A percentile compares a stretch with the other conserved stretches of the same genome.
phyloP scores from a whole-genome alignment of 75 land plant genomes.

The Pinus taeda region DNA sequence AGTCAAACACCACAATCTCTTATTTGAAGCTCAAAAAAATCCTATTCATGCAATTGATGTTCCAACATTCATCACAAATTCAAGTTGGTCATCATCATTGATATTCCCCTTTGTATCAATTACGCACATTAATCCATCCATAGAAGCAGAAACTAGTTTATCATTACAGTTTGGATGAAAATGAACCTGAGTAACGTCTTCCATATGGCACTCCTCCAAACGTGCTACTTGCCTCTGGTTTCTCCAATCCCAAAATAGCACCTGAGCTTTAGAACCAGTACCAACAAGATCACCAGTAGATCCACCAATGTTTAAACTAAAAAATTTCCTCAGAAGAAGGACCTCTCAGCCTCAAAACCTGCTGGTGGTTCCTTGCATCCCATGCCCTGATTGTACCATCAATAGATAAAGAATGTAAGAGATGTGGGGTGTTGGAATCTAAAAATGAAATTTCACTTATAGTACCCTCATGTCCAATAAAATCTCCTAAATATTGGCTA shows the following conservation, averaged over 20 bases:
- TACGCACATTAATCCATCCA: slow-evolving; percentile 86
- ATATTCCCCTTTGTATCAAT: slow-evolving; percentile 70
- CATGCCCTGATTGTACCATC: too few species aligned
- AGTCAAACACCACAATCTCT: too few species aligned
- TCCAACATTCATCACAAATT: too few species aligned
- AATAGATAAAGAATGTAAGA: too few species aligned
- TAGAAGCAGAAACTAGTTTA: slow-evolving; percentile 83
- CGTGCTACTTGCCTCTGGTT: too few species aligned
- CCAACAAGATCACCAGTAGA: slow-evolving; percentile 68
- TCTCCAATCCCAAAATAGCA: slow-evolving; percentile 90
- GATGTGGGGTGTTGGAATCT: too few species aligned
- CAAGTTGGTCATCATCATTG: slow-evolving; percentile 85
- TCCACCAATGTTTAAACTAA: slow-evolving; percentile 80
- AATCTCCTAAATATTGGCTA: too few species aligned
- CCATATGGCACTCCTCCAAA: slow-evolving; percentile 92
- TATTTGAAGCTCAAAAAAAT: too few species aligned
- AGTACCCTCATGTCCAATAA: too few species aligned
- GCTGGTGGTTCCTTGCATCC: too few species aligned
- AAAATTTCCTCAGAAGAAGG: slow-evolving; percentile 60
- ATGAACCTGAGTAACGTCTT: slow-evolving; percentile 94
- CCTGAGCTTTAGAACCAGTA: slow-evolving; percentile 79
- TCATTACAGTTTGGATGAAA: slow-evolving; percentile 68
- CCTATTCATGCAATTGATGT: too few species aligned
- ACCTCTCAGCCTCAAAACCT: slow-evolving; percentile 35
- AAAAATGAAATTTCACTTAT: too few species aligned